Evolutionary conservation across 2,329 filamentous ascomycete genomes (phyloP).

Genomic region (Lizonia empirigonia): DNA sequence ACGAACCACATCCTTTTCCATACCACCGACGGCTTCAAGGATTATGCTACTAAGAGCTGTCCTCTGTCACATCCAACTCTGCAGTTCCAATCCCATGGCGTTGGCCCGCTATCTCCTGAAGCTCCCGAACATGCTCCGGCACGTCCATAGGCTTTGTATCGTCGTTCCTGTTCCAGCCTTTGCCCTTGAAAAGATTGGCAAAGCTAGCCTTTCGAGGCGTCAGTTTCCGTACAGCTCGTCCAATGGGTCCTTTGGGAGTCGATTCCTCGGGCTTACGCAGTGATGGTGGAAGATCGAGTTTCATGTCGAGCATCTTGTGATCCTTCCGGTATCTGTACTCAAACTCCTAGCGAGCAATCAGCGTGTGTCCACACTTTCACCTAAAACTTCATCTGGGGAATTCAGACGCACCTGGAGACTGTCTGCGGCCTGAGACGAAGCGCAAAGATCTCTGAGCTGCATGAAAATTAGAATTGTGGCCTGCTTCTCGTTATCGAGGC

Average conservation of each 20-base stretch:
- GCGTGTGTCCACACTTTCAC: background rate
- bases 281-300: constrained; percentile 22
- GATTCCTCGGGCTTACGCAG: constrained; percentile 31
- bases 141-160: constrained; percentile 12
- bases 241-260: constrained; percentile 32
- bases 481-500: constrained; percentile 33
- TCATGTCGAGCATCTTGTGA: constrained; percentile 31
- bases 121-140: constrained; percentile 2
- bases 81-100: background rate
- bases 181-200: constrained; percentile 43
- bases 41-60: background rate
- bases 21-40: background rate
- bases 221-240: constrained; percentile 41
- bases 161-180: constrained; percentile 35
- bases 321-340: constrained; percentile 42
- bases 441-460: constrained; percentile 40
- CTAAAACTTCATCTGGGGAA: no score
- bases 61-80: background rate
- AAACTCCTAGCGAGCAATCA: constrained; percentile 33
- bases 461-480: constrained; percentile 39
- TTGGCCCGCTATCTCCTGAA: background rate
- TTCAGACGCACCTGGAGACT: constrained; percentile 39
- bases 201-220: constrained; percentile 45
- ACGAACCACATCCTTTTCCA: background rate
- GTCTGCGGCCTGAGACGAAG: constrained; percentile 36